phyloP scores from a whole-genome alignment of 306 rosid genomes.

The Acmispon strigosus region DNA sequence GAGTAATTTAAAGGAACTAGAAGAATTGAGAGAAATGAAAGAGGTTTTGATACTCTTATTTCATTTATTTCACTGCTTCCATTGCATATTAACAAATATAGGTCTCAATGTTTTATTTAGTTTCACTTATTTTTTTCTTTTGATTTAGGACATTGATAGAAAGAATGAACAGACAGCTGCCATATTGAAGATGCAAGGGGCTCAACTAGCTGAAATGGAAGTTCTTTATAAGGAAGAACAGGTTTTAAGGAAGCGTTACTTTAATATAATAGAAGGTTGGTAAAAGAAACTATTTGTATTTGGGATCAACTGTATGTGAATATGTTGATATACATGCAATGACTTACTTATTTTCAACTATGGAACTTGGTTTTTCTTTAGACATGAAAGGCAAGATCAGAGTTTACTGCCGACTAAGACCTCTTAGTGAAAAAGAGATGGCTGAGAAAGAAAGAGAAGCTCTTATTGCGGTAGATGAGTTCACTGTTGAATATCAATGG shows the following conservation, averaged over 20 bases:
- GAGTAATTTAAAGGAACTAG: slow-evolving; percentile 72
- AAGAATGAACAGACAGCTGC: slow-evolving; percentile 95
- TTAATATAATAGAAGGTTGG: slow-evolving; percentile 84
- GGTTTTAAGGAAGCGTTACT: slow-evolving; percentile 82
- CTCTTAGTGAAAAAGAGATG: slow-evolving; percentile 68
- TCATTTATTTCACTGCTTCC: neutral
- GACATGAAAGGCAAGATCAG: slow-evolving; percentile 99
- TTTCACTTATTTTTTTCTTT: neutral
- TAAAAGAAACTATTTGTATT: neutral
- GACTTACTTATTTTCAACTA: neutral
- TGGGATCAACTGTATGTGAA: neutral
- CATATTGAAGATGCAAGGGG: slow-evolving; percentile 90
- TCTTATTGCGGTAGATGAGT: slow-evolving; percentile 59
- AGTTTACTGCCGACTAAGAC: slow-evolving; percentile 86
- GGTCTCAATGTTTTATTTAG: neutral
- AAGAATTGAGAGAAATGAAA: slow-evolving; percentile 94
- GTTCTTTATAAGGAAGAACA: slow-evolving; percentile 89
- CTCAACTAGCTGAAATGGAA: slow-evolving; percentile 90
- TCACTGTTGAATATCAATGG: slow-evolving; percentile 89
- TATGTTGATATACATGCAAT: neutral
- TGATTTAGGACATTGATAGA: slow-evolving; percentile 81
- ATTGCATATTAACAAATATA: neutral
- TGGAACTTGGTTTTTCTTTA: slow-evolving; percentile 27
- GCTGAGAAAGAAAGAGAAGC: slow-evolving; percentile 41
- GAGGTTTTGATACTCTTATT: slow-evolving; percentile 42